phyloP scores from a whole-genome alignment of 345 rosid species.

The Boechera retrofracta region DNA sequence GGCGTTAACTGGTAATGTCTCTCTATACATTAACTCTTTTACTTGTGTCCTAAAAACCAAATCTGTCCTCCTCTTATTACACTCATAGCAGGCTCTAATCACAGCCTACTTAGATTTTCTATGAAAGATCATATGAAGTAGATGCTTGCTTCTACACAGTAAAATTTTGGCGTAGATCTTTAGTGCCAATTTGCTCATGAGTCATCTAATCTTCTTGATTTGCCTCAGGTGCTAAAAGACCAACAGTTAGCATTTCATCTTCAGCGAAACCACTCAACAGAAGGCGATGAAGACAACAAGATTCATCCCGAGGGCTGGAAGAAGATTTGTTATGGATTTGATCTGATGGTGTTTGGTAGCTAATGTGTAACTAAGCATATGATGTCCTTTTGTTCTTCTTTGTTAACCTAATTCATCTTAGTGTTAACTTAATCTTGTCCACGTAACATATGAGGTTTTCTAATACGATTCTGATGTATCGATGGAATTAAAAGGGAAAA shows the following conservation, averaged over 20 bases:
- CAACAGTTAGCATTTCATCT: constrained; percentile 8
- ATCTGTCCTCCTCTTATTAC: not conserved
- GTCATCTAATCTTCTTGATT: not conserved
- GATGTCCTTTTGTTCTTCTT: constrained; percentile 15
- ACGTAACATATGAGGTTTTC: not conserved
- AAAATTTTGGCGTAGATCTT: not conserved
- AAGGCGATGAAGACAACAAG: constrained; percentile 9
- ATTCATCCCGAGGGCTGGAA: not conserved
- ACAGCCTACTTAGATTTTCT: not conserved
- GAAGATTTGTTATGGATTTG: constrained; percentile 29
- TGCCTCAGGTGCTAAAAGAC: constrained; percentile 13
- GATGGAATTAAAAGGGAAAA: too few relatives aligned
- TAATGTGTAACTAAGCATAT: constrained; percentile 38
- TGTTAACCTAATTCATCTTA: constrained; percentile 3
- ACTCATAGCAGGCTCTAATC: constrained; percentile 1
- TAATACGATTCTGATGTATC: not conserved
- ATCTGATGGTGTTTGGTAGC: constrained; percentile 24
- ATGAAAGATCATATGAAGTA: constrained; percentile 22
- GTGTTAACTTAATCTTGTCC: not conserved
- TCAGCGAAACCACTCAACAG: constrained; percentile 27
- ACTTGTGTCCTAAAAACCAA: constrained; percentile 7
- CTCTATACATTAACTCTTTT: constrained; percentile 1
- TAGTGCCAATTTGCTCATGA: not conserved
- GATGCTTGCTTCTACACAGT: not conserved
- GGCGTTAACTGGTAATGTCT: constrained; percentile 55